These are phyloP conservation scores for Pseudogymnoascus sp. DNA, from an alignment of 2,329 filamentous ascomycete genomes.

Conservation along the genomic window DNA sequence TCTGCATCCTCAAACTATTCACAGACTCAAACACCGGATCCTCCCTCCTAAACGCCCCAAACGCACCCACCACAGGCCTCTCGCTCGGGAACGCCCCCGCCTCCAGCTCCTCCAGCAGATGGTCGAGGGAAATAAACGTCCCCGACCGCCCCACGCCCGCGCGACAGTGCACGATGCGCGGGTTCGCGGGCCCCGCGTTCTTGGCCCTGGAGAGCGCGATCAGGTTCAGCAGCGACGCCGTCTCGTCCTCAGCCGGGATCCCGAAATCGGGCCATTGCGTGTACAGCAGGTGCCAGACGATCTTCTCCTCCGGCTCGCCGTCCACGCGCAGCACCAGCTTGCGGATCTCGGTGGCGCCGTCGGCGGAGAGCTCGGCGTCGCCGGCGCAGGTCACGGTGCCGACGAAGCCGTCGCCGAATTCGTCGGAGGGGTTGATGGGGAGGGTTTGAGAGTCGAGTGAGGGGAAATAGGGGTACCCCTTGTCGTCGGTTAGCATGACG, in stretches of 20 bases:
- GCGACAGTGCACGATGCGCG: constrained; percentile 78
- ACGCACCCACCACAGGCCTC: constrained; percentile 13
- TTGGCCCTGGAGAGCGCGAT: constrained; percentile 58
- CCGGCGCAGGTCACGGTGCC: constrained; percentile 55
- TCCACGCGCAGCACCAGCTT: constrained; percentile 51
- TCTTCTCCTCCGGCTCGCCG: constrained; percentile 44
- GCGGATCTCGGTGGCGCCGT: constrained; percentile 62
- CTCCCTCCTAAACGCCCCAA: constrained; percentile 24
- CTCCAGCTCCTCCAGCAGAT: constrained; percentile 74
- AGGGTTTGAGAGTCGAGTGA: constrained; percentile 41
- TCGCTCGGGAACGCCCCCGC: constrained; percentile 53
- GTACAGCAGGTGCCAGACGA: constrained; percentile 79
- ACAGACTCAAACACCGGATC: constrained; percentile 76
- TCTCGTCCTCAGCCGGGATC: constrained; percentile 62
- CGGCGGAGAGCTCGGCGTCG: constrained; percentile 54
- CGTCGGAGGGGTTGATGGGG: constrained; percentile 53
- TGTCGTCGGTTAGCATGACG: constrained; percentile 85
- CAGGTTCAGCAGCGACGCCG: constrained; percentile 59
- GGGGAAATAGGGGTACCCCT: constrained; percentile 87
- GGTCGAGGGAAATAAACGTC: constrained; percentile 94
- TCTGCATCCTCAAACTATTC: constrained; percentile 72
- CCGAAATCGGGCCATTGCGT: constrained; percentile 85
- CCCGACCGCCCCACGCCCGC: constrained; percentile 90
- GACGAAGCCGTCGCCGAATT: constrained; percentile 58
- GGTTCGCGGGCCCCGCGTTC: constrained; percentile 49